A percentile compares a stretch with the other conserved stretches of the same genome.
These are phyloP conservation scores for Candida verbasci DNA, from an alignment of 805 yeast genomes.

Conservation along the genomic window DNA sequence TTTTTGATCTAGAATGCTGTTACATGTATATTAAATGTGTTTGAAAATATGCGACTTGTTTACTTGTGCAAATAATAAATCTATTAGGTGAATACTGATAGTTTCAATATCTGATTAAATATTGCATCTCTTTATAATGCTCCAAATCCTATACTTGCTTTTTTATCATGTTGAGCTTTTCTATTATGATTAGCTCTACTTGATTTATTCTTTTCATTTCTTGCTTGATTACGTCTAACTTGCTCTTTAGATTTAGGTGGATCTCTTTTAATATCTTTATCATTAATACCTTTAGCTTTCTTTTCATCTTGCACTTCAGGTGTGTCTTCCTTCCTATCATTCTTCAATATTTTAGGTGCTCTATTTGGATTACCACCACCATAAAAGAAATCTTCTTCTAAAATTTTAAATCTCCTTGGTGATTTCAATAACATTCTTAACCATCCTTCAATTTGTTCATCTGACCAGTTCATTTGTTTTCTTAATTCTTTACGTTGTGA, in stretches of 20 bases:
- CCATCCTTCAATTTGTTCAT: slow-evolving; percentile 95
- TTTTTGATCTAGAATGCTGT: too few species aligned
- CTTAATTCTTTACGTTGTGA: slow-evolving; percentile 49
- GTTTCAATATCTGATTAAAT: too few species aligned
- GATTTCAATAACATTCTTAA: slow-evolving; percentile 65
- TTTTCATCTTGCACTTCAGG: background rate
- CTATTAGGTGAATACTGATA: too few species aligned
- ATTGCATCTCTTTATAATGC: background rate
- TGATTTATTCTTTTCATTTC: slow-evolving; percentile 54
- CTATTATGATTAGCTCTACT: slow-evolving; percentile 61
- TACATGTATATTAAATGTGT: too few species aligned
- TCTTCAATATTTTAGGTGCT: slow-evolving; percentile 8
- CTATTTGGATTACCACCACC: slow-evolving; percentile 17
- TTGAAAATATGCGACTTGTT: too few species aligned
- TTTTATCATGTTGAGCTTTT: slow-evolving; percentile 57
- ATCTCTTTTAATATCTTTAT: slow-evolving; percentile 1
- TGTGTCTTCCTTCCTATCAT: slow-evolving; percentile 2
- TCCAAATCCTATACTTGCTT: slow-evolving; percentile 14
- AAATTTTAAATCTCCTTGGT: slow-evolving; percentile 54
- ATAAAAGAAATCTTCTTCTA: slow-evolving; percentile 58
- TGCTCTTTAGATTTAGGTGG: slow-evolving; percentile 2
- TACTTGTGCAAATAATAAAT: too few species aligned
- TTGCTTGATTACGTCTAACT: slow-evolving; percentile 31
- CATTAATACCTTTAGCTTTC: background rate
- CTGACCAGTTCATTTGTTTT: slow-evolving; percentile 62